These are phyloP conservation scores for Tetratostichococcus sp. DNA, from an alignment of 139 green algal species.

Conservation along the genomic window DNA sequence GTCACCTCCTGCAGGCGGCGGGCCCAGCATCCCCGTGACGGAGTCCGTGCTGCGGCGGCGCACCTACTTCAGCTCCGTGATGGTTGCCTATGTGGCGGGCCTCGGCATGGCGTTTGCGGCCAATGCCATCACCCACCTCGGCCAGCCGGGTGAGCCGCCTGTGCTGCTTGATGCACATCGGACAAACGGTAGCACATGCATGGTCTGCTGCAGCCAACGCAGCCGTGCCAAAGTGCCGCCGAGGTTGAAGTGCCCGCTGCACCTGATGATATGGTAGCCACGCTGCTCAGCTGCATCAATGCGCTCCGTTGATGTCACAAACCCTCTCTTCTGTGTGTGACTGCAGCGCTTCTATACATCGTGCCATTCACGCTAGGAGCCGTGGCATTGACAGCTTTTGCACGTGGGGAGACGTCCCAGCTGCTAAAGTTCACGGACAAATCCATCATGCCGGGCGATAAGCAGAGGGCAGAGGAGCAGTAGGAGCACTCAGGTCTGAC, in stretches of 20 bases:
- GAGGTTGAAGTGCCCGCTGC: too few relatives aligned
- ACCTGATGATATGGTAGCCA: too few relatives aligned
- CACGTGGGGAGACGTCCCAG: slow-evolving; percentile 39
- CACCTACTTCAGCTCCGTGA: slow-evolving; percentile 65
- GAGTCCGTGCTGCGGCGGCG: slow-evolving; percentile 65
- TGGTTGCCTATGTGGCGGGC: slow-evolving; percentile 68
- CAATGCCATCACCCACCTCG: slow-evolving; percentile 75
- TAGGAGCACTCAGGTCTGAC: too few relatives aligned
- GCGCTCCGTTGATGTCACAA: too few relatives aligned
- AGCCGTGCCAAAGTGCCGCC: too few relatives aligned
- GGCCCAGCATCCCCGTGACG: slow-evolving; percentile 11
- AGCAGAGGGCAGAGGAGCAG: too few relatives aligned
- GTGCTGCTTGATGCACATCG: too few relatives aligned
- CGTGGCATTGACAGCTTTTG: slow-evolving; percentile 32
- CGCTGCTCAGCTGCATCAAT: too few relatives aligned
- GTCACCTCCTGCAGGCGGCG: not conserved
- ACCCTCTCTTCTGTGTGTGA: too few relatives aligned
- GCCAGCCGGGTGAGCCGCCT: slow-evolving; percentile 49
- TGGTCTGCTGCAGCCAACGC: too few relatives aligned
- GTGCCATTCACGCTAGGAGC: slow-evolving; percentile 54
- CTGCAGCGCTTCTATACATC: slow-evolving; percentile 72
- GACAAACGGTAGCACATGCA: too few relatives aligned
- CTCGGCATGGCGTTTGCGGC: slow-evolving; percentile 72
- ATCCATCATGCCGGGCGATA: not conserved
- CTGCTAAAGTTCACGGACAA: slow-evolving; percentile 66